Evolutionary conservation across 805 yeast genomes (phyloP), one percentile per base, ranked within the genome.

Genomic region (Grigorovia transvaalensis): DNA sequence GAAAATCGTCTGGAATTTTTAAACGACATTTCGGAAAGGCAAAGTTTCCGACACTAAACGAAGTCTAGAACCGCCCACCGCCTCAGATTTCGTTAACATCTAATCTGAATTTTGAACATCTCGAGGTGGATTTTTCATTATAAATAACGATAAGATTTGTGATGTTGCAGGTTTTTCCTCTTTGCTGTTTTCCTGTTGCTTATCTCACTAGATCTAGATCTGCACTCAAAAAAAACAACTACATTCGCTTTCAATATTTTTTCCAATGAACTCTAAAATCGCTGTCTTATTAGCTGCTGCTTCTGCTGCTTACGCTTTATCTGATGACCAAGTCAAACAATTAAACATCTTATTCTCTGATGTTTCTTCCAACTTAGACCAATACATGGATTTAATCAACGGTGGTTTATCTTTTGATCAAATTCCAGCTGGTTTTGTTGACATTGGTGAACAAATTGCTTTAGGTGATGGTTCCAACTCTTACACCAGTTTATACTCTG

Each of bases 401-500:
- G 51, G 56, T 19, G 59, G 58, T 49, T 33, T 61, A 38, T 51
- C 58, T 50, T 45, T 47, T 19, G 35, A 51, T 38, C 46, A 45
- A 44, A 51, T 59, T 47, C 65, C 65, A 57, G 50, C 52, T 29
- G 62, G 56, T 53, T 53, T 61, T 44, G 52, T 60, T 45, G 57
- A 59, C 40, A 42, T 61, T 19, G 62, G 61, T 50, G 50, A 51
- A 53, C 58, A 56, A 38, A 51, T 63, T 44, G 60, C 63, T 45
- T 60, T 67, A 23, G 65, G 69, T 29, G 51, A 53, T 40, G 18
- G 12, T 11, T 71, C 68, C 50, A 59, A 62, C 19, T 59, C 66
- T 20, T 69, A 65, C 61, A 68, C 72, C 50, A 53, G 68, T n/a
- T 54, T 64, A 53, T 67, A 54, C 57, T n/a, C 51, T 18, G 53